Percentiles rank a stretch among this genome's conserved stretches.
phyloP scores from a whole-genome alignment of 1,284 basidiomycete species.

The Cryptococcus sp. region DNA sequence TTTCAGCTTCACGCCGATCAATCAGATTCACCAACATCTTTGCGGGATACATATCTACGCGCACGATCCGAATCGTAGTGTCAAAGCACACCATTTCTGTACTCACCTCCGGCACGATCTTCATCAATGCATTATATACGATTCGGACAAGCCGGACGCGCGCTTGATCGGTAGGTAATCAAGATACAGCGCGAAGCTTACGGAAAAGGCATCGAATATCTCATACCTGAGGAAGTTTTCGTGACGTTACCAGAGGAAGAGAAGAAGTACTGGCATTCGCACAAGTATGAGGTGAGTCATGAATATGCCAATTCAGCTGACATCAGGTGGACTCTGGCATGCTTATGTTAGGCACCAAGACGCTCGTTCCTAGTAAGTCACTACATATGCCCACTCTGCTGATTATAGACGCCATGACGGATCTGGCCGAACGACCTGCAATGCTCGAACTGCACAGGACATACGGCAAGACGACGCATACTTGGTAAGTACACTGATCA shows the following conservation, averaged over 20 bases:
- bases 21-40: conserved; percentile 58
- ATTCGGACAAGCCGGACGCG: conserved; percentile 46
- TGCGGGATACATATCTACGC: conserved; percentile 55
- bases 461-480: conserved; percentile 61
- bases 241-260: conserved; percentile 42
- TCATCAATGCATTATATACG: conserved; percentile 52
- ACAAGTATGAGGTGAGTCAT: conserved; percentile 48
- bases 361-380: conserved; percentile 52
- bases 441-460: conserved; percentile 59
- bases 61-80: conserved; percentile 52
- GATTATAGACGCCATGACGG: conserved; percentile 28
- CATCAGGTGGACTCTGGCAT: conserved; percentile 58
- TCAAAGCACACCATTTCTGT: conserved; percentile 57
- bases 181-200: background rate
- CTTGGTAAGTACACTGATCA: conserved; percentile 51
- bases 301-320: background rate
- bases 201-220: conserved; percentile 51
- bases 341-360: conserved; percentile 56
- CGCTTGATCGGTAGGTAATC: conserved; percentile 40
- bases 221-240: conserved; percentile 50
- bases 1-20: conserved; percentile 55
- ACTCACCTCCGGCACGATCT: conserved; percentile 47
- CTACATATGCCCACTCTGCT: background rate
- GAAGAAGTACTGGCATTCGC: conserved; percentile 50
- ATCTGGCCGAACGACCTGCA: conserved; percentile 55